Percentiles rank a stretch among this genome's conserved stretches.
Conservation (phyloP, 2,329 filamentous ascomycete species). For the Neopestalotiopsis sp. region DNA sequence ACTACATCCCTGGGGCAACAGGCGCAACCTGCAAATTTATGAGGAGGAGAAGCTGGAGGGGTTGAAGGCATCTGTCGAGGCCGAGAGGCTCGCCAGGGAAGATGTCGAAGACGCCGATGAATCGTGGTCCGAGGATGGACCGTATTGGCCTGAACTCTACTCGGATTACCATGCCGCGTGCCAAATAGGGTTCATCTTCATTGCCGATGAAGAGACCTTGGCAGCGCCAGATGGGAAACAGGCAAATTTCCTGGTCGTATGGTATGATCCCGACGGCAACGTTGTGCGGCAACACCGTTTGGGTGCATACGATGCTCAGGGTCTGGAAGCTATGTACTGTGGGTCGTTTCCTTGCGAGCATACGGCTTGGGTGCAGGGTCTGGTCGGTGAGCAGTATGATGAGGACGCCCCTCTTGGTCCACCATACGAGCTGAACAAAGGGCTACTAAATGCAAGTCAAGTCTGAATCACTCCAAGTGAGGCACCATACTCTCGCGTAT, state of each 20-base stretch:
- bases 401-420: not conserved
- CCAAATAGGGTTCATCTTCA: not conserved
- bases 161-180: too few relatives aligned
- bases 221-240: not conserved
- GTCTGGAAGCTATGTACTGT: not conserved
- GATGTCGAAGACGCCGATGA: too few relatives aligned
- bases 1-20: too few relatives aligned
- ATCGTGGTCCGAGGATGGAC: too few relatives aligned
- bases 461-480: too few relatives aligned
- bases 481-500: too few relatives aligned
- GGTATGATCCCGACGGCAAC: not conserved
- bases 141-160: too few relatives aligned
- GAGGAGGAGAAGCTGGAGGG: too few relatives aligned
- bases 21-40: too few relatives aligned
- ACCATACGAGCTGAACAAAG: not conserved
- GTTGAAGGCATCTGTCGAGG: too few relatives aligned
- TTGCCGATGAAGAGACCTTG: not conserved
- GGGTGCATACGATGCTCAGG: not conserved
- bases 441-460: not conserved
- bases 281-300: not conserved
- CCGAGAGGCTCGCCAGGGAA: too few relatives aligned
- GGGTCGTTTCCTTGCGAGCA: not conserved
- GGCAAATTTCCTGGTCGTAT: not conserved
- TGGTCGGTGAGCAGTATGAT: not conserved
- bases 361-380: not conserved